Conservation (phyloP, 2,329 filamentous ascomycete genomes). For the Chaetomium sp. region DNA sequence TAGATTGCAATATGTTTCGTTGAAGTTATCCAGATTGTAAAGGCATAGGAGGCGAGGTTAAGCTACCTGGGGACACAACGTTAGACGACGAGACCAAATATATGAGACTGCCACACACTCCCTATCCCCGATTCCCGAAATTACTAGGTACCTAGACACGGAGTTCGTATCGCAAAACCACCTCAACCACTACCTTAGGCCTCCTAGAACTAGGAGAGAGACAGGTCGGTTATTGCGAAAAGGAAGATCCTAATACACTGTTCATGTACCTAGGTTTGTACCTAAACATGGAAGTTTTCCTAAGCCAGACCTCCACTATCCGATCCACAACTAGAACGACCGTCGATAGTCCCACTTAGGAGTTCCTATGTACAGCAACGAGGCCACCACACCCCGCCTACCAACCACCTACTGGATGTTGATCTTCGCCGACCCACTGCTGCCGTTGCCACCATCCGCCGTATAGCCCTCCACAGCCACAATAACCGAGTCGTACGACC, state of each 20-base stretch:
- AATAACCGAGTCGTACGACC: slow-evolving; percentile 56
- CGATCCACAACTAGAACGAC: background rate
- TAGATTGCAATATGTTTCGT: no score
- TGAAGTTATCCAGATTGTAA: no score
- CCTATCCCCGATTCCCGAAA: no score
- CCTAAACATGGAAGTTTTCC: background rate
- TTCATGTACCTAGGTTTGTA: background rate
- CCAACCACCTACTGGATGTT: background rate
- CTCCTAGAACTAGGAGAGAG: no score
- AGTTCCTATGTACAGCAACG: background rate
- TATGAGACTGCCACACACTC: no score
- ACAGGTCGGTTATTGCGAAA: background rate
- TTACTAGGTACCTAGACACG: no score
- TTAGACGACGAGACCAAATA: no score
- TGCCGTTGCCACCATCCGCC: slow-evolving; percentile 43
- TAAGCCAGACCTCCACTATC: background rate
- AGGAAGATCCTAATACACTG: background rate
- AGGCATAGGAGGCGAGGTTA: no score
- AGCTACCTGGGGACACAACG: no score
- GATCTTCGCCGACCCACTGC: slow-evolving; percentile 34
- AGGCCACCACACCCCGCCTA: background rate
- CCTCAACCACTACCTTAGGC: no score
- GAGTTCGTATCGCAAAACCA: no score
- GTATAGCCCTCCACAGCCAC: slow-evolving; percentile 54
- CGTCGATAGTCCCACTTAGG: background rate